Evolutionary conservation across 1,284 basidiomycete genomes (phyloP), one percentile per base, ranked within the genome.

Genomic region (Grifola frondosa): DNA sequence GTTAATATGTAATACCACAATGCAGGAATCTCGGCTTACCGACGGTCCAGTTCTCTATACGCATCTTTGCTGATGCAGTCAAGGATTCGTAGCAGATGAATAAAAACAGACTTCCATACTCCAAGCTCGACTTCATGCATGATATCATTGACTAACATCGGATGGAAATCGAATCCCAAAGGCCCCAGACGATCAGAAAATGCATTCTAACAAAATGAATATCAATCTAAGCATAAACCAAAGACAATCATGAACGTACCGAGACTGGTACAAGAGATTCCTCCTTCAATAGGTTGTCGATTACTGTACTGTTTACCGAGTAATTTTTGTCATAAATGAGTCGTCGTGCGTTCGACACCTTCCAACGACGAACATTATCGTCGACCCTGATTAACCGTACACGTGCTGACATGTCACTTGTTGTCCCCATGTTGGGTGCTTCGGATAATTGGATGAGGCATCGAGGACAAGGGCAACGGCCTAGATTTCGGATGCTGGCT

Each of bases 81-180:
- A 0, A 70, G 46, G 2, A 70, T 57, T 1, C 65, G 61, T 1
- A 70, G 33, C 0, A 70, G 44, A 40, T 73, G 70, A 0, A 44
- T 56, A 23, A 70, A 61, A 0, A 66, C 20, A 0, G 48, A 35
- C 40, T 65, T 70, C 67, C 68, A 70, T 0, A 66, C 57, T 1
- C 67, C 68, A 0, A 68, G 47, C 37, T 69, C 64, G 24, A 64
- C 51, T 40, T 69, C 63, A 35, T 70, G 68, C 32, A 70, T 30
- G 6, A 64, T 19, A 42, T 71, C 68, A 1, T 60, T 50, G 0
- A 62, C 56, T 1, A 71, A 50, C 23, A 64, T 46, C 1, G 9
- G 28, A 30, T 56, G 63, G 6, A 61, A 36, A n/a, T 66, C 44
- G 23, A 63, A 57, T 13, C 16, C 11, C 23, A 36, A 17, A 13